These are phyloP conservation scores for Corrigiola litoralis DNA, from an alignment of 179 eudicot genomes.

Conservation along the genomic window DNA sequence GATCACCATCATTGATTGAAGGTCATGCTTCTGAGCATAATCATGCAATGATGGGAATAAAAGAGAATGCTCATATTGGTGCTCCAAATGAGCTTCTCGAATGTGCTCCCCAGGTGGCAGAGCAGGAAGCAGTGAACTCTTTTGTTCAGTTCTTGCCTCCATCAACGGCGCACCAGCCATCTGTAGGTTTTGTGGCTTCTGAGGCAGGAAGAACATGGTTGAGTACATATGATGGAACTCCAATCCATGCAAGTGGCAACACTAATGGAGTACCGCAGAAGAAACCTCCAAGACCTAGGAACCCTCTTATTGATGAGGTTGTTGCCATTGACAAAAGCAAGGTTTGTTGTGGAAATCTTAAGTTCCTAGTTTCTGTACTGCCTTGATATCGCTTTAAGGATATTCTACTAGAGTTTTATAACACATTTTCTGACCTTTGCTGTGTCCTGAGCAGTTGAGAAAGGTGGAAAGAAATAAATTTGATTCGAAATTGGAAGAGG, in stretches of 20 bases:
- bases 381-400: background rate
- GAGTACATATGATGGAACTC: constrained; percentile 25
- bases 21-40: constrained; percentile 16
- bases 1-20: constrained; percentile 17
- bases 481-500: constrained; percentile 19
- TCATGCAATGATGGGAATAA: constrained; percentile 15
- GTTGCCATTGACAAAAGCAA: constrained; percentile 89
- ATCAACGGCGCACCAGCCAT: constrained; percentile 24
- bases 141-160: constrained; percentile 18
- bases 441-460: constrained; percentile 45
- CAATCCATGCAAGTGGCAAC: constrained; percentile 34
- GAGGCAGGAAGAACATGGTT: constrained; percentile 36
- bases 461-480: constrained; percentile 56
- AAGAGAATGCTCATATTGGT: constrained; percentile 18
- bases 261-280: constrained; percentile 43
- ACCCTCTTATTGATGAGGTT: constrained; percentile 88
- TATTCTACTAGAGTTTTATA: background rate
- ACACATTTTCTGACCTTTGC: background rate
- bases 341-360: constrained; percentile 34
- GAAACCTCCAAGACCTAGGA: constrained; percentile 78
- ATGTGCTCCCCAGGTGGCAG: constrained; percentile 17
- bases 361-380: background rate
- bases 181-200: constrained; percentile 28
- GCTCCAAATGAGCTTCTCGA: constrained; percentile 22
- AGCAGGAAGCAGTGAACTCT: constrained; percentile 19